These are phyloP conservation scores for Cunninghamia lanceolata DNA, from an alignment of 75 land plant genomes.

Conservation along the genomic window DNA sequence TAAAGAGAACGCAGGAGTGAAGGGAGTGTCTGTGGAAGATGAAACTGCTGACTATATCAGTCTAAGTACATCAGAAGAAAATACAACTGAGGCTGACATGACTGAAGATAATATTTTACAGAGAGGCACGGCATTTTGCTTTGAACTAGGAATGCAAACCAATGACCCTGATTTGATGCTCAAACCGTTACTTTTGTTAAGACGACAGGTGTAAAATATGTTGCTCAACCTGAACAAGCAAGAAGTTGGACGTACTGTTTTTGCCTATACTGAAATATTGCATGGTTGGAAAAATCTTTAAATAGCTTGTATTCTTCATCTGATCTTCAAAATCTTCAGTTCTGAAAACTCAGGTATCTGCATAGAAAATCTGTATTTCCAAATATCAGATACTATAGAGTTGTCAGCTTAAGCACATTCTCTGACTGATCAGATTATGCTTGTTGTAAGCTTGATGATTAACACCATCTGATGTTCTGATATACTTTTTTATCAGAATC, in stretches of 20 bases:
- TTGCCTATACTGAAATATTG: neutral
- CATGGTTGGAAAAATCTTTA: neutral
- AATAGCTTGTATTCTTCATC: neutral
- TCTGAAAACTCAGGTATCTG: neutral
- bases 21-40: neutral
- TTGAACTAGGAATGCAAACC: neutral
- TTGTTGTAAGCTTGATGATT: neutral
- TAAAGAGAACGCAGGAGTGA: neutral
- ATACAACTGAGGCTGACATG: neutral
- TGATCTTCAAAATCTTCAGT: neutral
- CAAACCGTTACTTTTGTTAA: neutral
- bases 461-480: neutral
- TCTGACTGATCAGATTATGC: neutral
- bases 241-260: neutral
- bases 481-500: neutral
- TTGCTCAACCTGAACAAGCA: neutral
- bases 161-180: neutral
- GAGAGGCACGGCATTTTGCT: neutral
- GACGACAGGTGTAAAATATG: neutral
- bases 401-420: neutral
- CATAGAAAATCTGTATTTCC: neutral
- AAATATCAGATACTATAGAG: neutral
- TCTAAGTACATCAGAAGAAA: neutral
- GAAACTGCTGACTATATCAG: conserved; percentile 2
- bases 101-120: neutral